Conservation (phyloP, 768 basidiomycete species). For the Mycena belliarum region DNA sequence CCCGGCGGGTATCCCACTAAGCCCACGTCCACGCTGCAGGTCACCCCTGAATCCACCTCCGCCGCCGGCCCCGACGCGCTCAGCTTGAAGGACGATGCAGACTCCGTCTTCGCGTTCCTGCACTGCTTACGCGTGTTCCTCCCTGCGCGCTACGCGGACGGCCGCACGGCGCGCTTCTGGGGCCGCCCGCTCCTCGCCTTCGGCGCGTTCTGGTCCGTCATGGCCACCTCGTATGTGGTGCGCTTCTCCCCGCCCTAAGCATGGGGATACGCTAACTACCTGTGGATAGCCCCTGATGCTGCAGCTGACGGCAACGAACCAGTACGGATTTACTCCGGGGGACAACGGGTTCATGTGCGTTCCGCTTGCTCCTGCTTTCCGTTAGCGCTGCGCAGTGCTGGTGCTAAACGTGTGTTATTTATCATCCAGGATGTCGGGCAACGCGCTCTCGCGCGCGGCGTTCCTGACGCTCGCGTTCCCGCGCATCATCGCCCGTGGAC, state of each 20-base stretch:
- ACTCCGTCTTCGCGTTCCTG: constrained; percentile 3
- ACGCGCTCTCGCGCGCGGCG: constrained; percentile 18
- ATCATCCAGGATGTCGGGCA: constrained; percentile 9
- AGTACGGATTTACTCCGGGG: constrained; percentile 13
- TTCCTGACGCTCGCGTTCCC: constrained; percentile 22
- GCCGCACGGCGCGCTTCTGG: constrained; percentile 3
- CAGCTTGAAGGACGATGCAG: not conserved
- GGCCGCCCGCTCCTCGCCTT: constrained; percentile 11
- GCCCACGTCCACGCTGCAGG: too few species aligned
- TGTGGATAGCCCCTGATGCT: constrained; percentile 15
- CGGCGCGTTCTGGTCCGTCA: constrained; percentile 7
- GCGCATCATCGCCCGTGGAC: constrained; percentile 6
- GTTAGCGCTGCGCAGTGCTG: too few species aligned
- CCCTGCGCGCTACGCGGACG: constrained; percentile 6
- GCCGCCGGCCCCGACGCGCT: too few species aligned
- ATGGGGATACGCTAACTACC: too few species aligned
- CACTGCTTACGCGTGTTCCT: constrained; percentile 12
- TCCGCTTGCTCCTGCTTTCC: not conserved
- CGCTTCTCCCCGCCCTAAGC: too few species aligned
- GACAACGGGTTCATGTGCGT: constrained; percentile 20
- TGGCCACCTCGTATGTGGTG: constrained; percentile 17
- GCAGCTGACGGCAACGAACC: constrained; percentile 20
- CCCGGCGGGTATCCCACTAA: not conserved
- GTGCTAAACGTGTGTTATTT: too few species aligned
- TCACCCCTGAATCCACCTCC: too few species aligned